Base-by-base conservation (phyloP, 257 asterid species). In the Solanum virginianum region DNA sequence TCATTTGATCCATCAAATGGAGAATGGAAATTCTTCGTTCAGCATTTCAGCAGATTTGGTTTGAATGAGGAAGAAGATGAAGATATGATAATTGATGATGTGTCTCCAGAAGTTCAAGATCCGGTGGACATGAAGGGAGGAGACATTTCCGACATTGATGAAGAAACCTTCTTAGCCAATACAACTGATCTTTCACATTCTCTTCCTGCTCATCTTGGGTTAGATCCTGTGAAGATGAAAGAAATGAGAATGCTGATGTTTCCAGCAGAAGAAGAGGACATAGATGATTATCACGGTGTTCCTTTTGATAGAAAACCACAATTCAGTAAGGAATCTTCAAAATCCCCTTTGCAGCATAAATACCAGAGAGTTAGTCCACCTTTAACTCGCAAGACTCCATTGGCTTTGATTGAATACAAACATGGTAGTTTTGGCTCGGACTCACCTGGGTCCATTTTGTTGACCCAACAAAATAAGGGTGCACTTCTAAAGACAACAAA, bases 21-120 rank as follows among this genome's bases (percentile, higher is more conserved):
- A 47, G 94, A 94, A 88, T 97, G 98, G 99, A 95, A 92, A 72
- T 97, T 97, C 85, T 81, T 82, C 9, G 99, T 97, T 84, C 93
- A 93, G 80, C 99, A 94, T 89, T 97, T 97, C 88, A 97, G 99
- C 90, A 94, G 98, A 89, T 97, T 94, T 90, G 99, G 99, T 63
- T 90, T 97, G 86, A 88, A 77, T 88, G 98, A 90, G 17, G 98
- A 95, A 84, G 99, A 94, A 65, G 99, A 95, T 85, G 98, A 95
- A 57, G 99, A 95, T 89, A 88, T 92, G 83, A 87, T 88, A 26
- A 93, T 93, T 95, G 95, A 92, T 86, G 95, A 87, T 79, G 91
- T 24, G 17, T 86, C 98, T 84, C 92, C 94, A 20, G 94, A 85
- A 87, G 93, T 85, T 81, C 92, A 85, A 85, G 91, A 89, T 83